Conservation (phyloP, 2,329 filamentous ascomycete genomes). For the Furcasterigmium furcatum region DNA sequence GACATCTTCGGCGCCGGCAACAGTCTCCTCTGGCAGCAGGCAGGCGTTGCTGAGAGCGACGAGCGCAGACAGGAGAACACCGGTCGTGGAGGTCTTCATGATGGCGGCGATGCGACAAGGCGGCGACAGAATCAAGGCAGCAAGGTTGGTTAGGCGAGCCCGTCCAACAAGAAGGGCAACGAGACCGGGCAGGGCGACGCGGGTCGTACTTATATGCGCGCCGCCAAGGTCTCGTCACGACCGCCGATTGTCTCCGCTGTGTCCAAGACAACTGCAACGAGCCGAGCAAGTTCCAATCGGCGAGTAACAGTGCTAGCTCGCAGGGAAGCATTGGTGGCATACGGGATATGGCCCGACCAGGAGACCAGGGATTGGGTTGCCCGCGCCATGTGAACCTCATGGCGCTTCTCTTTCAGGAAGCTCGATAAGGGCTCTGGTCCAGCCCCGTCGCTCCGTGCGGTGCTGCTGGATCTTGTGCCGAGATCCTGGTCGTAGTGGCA, state of each 20-base stretch:
- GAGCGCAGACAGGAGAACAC: slow-evolving; percentile 14
- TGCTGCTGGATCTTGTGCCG: neutral
- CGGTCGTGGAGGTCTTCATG: slow-evolving; percentile 23
- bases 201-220: neutral
- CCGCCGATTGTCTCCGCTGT: too few relatives aligned
- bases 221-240: neutral
- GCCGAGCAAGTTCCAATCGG: neutral
- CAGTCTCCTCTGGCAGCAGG: slow-evolving; percentile 32
- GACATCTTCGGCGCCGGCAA: slow-evolving; percentile 7
- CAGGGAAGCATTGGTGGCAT: neutral
- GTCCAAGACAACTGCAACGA: too few relatives aligned
- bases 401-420: neutral
- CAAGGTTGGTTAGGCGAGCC: neutral
- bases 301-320: neutral
- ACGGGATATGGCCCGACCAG: neutral
- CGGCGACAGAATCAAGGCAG: neutral
- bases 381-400: neutral
- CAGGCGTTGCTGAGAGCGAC: slow-evolving; percentile 23
- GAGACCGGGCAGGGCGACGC: neutral
- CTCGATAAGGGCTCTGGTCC: neutral
- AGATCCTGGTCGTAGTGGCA: neutral
- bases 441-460: neutral
- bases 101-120: neutral
- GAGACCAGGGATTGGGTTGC: neutral
- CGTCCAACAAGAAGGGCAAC: too few relatives aligned